Evolutionary conservation across 768 basidiomycete genomes (phyloP).

Genomic region (Leccinum arenicola): DNA sequence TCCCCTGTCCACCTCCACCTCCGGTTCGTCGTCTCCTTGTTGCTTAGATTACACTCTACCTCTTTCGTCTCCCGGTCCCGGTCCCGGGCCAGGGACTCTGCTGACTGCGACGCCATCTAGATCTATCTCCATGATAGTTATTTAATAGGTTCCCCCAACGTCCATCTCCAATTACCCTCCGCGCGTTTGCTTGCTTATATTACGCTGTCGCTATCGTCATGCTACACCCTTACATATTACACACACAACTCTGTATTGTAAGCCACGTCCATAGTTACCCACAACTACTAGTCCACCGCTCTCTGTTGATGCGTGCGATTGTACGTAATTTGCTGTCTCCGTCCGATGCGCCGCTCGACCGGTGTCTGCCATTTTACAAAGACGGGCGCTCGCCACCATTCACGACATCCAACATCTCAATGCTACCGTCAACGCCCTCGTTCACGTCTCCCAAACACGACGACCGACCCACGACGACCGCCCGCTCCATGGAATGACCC

Average conservation of each 20-base stretch:
- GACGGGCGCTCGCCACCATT: background rate
- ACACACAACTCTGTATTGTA: slow-evolving; percentile 23
- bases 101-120: slow-evolving; percentile 7
- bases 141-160: slow-evolving; percentile 11
- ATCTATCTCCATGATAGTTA: slow-evolving; percentile 11
- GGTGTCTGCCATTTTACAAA: background rate
- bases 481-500: slow-evolving; percentile 40
- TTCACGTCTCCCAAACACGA: slow-evolving; percentile 25
- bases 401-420: slow-evolving; percentile 27
- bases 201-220: slow-evolving; percentile 15
- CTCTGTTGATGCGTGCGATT: slow-evolving; percentile 11
- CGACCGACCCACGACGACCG: slow-evolving; percentile 8
- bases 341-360: background rate
- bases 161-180: slow-evolving; percentile 2
- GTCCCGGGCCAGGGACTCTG: background rate
- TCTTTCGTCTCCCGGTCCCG: no score
- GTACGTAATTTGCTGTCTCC: background rate
- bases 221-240: background rate
- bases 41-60: background rate
- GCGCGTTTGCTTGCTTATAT: slow-evolving; percentile 12
- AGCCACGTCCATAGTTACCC: slow-evolving; percentile 22
- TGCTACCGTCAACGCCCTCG: slow-evolving; percentile 53
- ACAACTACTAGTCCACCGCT: slow-evolving; percentile 15
- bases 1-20: background rate
- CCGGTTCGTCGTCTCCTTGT: background rate